phyloP scores from a whole-genome alignment of 2,329 filamentous ascomycete species.

The Paecilomyces dactylethromorphus region DNA sequence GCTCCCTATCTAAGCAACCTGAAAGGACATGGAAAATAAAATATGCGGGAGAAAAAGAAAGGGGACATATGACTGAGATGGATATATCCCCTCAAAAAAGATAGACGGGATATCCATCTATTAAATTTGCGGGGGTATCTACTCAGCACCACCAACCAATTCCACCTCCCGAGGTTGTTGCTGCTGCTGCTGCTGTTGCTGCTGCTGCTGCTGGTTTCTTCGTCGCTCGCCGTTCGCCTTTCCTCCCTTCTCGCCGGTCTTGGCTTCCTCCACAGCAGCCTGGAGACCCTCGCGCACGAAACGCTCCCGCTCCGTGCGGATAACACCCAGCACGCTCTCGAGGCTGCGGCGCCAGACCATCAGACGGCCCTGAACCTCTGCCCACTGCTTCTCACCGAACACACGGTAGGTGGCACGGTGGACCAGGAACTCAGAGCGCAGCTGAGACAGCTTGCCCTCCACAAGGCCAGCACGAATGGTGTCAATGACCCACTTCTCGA shows the following conservation, averaged over 20 bases:
- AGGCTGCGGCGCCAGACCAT: constrained; percentile 87
- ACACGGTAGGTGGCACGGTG: constrained; percentile 95
- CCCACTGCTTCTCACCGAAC: constrained; percentile 97
- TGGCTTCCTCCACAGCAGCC: constrained; percentile 52
- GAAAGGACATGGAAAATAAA: neutral
- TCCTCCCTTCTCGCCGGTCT: constrained; percentile 16
- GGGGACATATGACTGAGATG: neutral
- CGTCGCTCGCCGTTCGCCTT: constrained; percentile 26
- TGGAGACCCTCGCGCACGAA: constrained; percentile 62
- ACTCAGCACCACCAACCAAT: constrained; percentile 23
- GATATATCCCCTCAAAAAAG: neutral
- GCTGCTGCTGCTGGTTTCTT: constrained; percentile 22
- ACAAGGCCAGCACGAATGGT: constrained; percentile 93
- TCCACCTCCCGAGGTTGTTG: constrained; percentile 31
- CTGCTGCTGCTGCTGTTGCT: constrained; percentile 16
- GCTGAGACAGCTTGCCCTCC: constrained; percentile 91
- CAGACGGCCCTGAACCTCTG: constrained; percentile 81
- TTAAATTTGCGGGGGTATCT: constrained; percentile 4
- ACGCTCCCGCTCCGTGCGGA: constrained; percentile 74
- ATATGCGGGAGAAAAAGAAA: neutral
- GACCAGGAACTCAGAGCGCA: constrained; percentile 87
- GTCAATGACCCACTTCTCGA: constrained; percentile 98
- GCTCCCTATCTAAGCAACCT: neutral
- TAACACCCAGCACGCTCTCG: constrained; percentile 67
- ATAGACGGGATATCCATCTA: too few species aligned